These are phyloP conservation scores for Cladophialophora bantiana DNA, from an alignment of 2,329 filamentous ascomycete species.

Conservation along the genomic window DNA sequence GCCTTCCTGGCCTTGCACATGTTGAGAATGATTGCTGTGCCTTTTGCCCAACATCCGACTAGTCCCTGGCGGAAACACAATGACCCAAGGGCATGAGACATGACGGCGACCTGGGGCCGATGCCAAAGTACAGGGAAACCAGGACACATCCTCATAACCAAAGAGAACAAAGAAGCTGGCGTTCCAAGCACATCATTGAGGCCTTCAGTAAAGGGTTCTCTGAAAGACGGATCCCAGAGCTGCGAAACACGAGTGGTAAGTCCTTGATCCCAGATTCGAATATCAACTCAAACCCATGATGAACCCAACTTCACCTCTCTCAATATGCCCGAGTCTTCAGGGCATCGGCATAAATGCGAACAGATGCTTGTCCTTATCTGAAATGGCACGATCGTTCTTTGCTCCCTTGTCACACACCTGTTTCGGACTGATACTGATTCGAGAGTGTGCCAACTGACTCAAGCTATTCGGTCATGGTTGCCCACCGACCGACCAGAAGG, in stretches of 20 bases:
- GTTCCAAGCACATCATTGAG: not conserved
- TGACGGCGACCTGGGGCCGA: not conserved
- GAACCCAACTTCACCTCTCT: not conserved
- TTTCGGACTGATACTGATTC: not conserved
- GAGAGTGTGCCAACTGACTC: not conserved
- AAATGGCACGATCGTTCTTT: not conserved
- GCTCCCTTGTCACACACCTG: not conserved
- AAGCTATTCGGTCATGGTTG: not conserved
- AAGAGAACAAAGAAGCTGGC: not conserved
- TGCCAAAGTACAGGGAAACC: not conserved
- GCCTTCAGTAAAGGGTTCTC: not conserved
- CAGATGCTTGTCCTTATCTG: constrained; percentile 1
- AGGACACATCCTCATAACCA: not conserved
- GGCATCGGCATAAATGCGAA: not conserved
- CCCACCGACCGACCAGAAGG: not conserved
- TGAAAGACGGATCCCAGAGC: not conserved
- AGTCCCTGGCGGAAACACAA: not conserved
- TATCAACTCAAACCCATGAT: not conserved
- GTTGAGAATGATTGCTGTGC: not conserved
- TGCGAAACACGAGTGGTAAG: not conserved
- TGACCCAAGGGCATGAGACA: not conserved
- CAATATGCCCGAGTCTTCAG: not conserved
- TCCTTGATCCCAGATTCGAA: not conserved
- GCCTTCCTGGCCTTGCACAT: not conserved
- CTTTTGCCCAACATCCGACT: not conserved